Evolutionary conservation across 1,139 yeast species (phyloP).

Genomic region (Suhomyces terraborum): DNA sequence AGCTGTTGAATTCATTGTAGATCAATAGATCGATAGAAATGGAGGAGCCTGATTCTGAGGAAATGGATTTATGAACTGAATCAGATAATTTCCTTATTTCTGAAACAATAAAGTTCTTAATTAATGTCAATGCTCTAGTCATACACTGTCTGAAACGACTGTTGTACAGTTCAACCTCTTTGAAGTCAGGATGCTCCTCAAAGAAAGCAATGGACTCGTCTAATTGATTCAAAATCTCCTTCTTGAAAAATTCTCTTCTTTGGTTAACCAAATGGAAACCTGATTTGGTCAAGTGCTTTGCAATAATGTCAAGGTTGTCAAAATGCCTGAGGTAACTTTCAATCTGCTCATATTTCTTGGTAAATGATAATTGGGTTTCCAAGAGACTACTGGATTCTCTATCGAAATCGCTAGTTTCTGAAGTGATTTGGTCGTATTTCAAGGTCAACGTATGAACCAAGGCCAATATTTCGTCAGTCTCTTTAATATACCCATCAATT

Average conservation of each 20-base stretch:
- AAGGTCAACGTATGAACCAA: slow-evolving; percentile 46
- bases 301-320: slow-evolving; percentile 70
- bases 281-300: slow-evolving; percentile 61
- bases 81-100: slow-evolving; percentile 52
- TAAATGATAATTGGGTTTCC: slow-evolving; percentile 49
- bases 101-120: slow-evolving; percentile 64
- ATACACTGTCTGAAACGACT: slow-evolving; percentile 81
- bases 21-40: slow-evolving; percentile 29
- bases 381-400: slow-evolving; percentile 56
- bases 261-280: slow-evolving; percentile 67
- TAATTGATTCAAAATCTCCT: slow-evolving; percentile 52
- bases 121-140: slow-evolving; percentile 77
- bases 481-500: slow-evolving; percentile 39
- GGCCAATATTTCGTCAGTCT: slow-evolving; percentile 43
- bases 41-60: slow-evolving; percentile 8
- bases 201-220: slow-evolving; percentile 53
- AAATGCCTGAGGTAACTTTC: slow-evolving; percentile 59
- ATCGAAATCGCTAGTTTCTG: slow-evolving; percentile 67
- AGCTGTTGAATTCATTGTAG: slow-evolving; percentile 57
- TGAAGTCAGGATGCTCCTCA: slow-evolving; percentile 49
- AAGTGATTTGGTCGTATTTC: slow-evolving; percentile 57
- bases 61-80: slow-evolving; percentile 38
- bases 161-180: slow-evolving; percentile 69
- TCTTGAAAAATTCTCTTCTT: slow-evolving; percentile 23
- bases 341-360: slow-evolving; percentile 49